Percentiles rank a stretch among this genome's conserved stretches.
Conservation (phyloP, 345 rosid genomes). For the Eucalyptus tenuipes region DNA sequence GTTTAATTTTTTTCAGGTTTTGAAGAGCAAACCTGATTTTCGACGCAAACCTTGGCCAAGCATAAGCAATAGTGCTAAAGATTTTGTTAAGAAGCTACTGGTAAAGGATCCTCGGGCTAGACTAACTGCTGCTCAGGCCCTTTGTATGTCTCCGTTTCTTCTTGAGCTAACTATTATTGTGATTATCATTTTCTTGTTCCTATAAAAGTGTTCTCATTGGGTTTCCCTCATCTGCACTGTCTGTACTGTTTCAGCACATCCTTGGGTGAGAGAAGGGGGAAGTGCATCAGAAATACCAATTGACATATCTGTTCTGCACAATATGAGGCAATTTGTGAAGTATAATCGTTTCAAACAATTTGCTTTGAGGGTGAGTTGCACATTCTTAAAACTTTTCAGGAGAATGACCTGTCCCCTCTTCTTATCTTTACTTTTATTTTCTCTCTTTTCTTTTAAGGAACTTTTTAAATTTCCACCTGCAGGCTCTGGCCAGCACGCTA, state of each 20-base stretch:
- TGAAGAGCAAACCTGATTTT: conserved; percentile 68
- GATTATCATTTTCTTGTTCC: neutral
- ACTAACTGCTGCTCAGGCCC: conserved; percentile 82
- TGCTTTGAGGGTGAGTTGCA: conserved; percentile 26
- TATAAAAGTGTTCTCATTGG: neutral
- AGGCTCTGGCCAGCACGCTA: conserved; percentile 45
- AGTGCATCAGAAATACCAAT: conserved; percentile 40
- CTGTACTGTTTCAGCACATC: conserved; percentile 25
- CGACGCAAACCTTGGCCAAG: conserved; percentile 93
- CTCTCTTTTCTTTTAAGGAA: neutral
- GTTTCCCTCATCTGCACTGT: neutral
- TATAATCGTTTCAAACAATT: conserved; percentile 42
- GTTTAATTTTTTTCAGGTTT: conserved; percentile 19
- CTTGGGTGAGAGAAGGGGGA: conserved; percentile 54
- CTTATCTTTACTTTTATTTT: neutral
- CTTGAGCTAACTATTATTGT: neutral
- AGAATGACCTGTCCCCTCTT: neutral
- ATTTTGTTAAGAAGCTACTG: conserved; percentile 80
- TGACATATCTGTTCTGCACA: conserved; percentile 35
- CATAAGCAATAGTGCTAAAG: conserved; percentile 78
- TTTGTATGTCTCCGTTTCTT: conserved; percentile 16
- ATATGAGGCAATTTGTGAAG: conserved; percentile 41
- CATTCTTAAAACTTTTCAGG: neutral
- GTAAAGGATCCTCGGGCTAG: conserved; percentile 93
- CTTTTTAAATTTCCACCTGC: neutral